Percentiles rank a stretch among this genome's conserved stretches.
These are phyloP conservation scores for Colletotrichum musae DNA, from an alignment of 2,329 filamentous ascomycete species.

Conservation along the genomic window DNA sequence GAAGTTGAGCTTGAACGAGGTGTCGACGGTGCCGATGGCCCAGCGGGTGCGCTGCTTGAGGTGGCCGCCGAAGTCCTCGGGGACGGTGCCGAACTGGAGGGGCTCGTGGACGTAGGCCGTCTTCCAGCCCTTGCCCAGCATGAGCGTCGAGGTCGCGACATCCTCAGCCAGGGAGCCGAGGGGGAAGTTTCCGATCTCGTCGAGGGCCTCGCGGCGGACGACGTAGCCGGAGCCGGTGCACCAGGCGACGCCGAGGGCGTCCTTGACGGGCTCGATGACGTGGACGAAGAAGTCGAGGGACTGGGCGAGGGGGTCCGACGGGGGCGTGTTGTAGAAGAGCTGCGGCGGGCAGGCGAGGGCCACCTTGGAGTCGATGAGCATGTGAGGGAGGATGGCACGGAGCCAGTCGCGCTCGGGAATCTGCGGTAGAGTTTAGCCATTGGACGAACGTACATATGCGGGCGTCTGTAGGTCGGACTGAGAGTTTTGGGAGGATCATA, in stretches of 20 bases:
- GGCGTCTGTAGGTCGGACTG: too few species aligned
- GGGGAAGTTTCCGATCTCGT: slow-evolving; percentile 74
- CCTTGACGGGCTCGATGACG: slow-evolving; percentile 65
- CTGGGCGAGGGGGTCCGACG: slow-evolving; percentile 70
- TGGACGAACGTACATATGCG: neutral
- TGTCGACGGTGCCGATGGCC: slow-evolving; percentile 71
- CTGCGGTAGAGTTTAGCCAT: slow-evolving; percentile 45
- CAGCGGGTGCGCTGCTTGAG: slow-evolving; percentile 71
- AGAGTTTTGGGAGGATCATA: neutral
- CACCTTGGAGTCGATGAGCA: slow-evolving; percentile 70
- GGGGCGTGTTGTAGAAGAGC: slow-evolving; percentile 74
- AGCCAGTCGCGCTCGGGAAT: slow-evolving; percentile 75
- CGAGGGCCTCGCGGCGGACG: slow-evolving; percentile 70
- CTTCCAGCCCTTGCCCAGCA: slow-evolving; percentile 74
- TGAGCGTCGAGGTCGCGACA: slow-evolving; percentile 69
- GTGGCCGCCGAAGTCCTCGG: slow-evolving; percentile 69
- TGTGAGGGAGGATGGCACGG: slow-evolving; percentile 70
- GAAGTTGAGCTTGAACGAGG: slow-evolving; percentile 72
- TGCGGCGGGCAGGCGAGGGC: slow-evolving; percentile 73
- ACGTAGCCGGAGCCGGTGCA: slow-evolving; percentile 76
- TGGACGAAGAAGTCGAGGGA: slow-evolving; percentile 72
- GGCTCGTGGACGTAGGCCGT: slow-evolving; percentile 73
- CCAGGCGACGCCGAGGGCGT: slow-evolving; percentile 70
- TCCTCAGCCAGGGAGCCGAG: slow-evolving; percentile 73
- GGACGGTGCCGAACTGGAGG: slow-evolving; percentile 72